Evolutionary conservation across 768 basidiomycete genomes (phyloP).

Genomic region (Suillus placidus): DNA sequence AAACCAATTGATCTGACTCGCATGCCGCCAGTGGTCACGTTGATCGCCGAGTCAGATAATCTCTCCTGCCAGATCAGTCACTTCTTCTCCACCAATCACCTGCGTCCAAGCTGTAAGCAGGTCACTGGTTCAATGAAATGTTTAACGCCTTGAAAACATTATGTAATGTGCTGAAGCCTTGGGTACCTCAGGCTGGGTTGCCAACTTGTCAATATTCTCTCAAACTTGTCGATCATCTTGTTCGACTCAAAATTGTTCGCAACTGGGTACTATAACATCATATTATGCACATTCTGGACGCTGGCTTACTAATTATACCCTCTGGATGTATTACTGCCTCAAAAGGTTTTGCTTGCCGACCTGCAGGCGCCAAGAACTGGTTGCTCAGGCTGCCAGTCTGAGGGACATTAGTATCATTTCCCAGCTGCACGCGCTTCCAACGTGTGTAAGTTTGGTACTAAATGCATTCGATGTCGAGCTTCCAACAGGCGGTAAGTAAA

Average conservation of each 20-base stretch:
- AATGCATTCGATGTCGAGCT: neutral
- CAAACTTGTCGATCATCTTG: neutral
- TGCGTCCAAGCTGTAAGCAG: neutral
- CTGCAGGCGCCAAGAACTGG: neutral
- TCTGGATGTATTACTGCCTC: neutral
- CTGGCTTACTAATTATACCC: neutral
- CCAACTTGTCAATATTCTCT: neutral
- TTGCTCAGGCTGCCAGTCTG: neutral
- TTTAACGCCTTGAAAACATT: neutral
- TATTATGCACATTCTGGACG: neutral
- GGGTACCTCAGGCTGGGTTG: too few species aligned
- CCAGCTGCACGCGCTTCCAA: neutral
- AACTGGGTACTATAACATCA: too few species aligned
- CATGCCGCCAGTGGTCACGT: constrained; percentile 22
- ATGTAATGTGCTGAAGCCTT: neutral
- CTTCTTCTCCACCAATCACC: constrained; percentile 2
- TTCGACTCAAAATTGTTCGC: neutral
- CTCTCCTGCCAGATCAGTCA: constrained; percentile 13
- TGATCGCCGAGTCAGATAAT: constrained; percentile 15
- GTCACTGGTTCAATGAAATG: neutral
- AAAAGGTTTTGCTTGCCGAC: neutral
- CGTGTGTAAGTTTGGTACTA: neutral
- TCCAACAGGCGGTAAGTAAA: neutral
- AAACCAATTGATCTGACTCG: constrained; percentile 28
- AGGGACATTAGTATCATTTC: neutral